A percentile compares a stretch with the other conserved stretches of the same genome.
Conservation (phyloP, 1,284 basidiomycete species). For the Fomitopsis pinicola region DNA sequence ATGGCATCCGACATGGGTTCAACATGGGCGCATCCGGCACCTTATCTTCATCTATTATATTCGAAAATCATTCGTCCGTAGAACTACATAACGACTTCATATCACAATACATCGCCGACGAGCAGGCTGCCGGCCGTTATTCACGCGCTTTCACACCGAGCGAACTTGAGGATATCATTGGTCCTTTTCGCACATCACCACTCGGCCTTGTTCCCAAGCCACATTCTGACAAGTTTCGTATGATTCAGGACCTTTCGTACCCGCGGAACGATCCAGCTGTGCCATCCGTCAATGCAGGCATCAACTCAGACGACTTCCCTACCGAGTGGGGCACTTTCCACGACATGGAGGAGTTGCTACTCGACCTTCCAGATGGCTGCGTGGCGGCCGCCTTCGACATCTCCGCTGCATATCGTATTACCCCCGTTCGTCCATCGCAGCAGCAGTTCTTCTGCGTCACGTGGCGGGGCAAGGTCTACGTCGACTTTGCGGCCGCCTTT, state of each 20-base stretch:
- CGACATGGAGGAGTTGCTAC: slow-evolving; percentile 14
- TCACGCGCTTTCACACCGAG: slow-evolving; percentile 21
- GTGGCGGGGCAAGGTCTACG: slow-evolving; percentile 27
- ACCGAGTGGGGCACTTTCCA: slow-evolving; percentile 34
- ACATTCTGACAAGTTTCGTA: slow-evolving; percentile 18
- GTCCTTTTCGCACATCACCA: slow-evolving; percentile 33
- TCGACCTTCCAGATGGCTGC: slow-evolving; percentile 22
- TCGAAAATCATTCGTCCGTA: neutral
- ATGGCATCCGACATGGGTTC: too few relatives aligned
- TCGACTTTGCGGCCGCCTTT: slow-evolving; percentile 31
- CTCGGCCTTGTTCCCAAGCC: slow-evolving; percentile 34
- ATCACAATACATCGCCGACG: slow-evolving; percentile 24
- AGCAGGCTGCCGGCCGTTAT: slow-evolving; percentile 30
- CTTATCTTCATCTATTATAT: neutral
- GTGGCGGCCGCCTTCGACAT: slow-evolving; percentile 36
- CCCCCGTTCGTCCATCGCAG: slow-evolving; percentile 29
- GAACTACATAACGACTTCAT: slow-evolving; percentile 6
- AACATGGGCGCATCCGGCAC: too few relatives aligned
- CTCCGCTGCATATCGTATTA: slow-evolving; percentile 31
- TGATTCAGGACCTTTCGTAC: slow-evolving; percentile 36
- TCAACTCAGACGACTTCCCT: slow-evolving; percentile 29
- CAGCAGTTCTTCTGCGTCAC: slow-evolving; percentile 26
- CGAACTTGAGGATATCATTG: slow-evolving; percentile 30
- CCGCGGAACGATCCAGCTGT: slow-evolving; percentile 22
- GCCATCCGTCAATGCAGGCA: slow-evolving; percentile 25